Base-by-base conservation (phyloP, 306 rosid genomes). In the Benincasa hispida region DNA sequence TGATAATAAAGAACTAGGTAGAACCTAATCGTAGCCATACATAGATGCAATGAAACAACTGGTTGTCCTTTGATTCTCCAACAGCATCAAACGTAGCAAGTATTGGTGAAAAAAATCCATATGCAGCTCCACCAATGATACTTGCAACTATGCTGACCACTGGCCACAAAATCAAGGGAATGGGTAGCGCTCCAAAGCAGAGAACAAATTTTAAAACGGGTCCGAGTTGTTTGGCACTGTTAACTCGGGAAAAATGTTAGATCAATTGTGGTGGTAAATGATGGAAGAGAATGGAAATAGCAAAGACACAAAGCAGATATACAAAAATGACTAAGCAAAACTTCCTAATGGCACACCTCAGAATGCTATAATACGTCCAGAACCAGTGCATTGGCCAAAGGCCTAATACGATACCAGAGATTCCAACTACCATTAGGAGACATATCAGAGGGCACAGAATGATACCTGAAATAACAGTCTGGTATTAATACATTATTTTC, bases 1-100 rank as follows among this genome's bases (percentile, higher is more conserved):
- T 75, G 57, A 77, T 4, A 68, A 75, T 48, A 27, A 75, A 56
- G 62, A 69, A 63, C 74, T 18, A 76, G 62, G 57, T 55, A 66
- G 24, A 41, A 39, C 42, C 24, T 41, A 63, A 75, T 75, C 21
- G 18, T 78, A 74, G 81, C 86, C 96, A 82, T 92, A 95, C 99
- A 48, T 77, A 82, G 50, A 95, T 86, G 84, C 97, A 88, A 83
- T 86, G 96, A 84, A 60, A 80, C 61, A 92, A 55, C 53, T 81
- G 73, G 72, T 85, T 51, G 8, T 90, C 84, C 89, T 80, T 95
- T 82, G 92, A 97, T 84, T 85, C 99, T 81, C 91, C 93, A 69
- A 92, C 89, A 59, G 96, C 98, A 75, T 88, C 81, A 85, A 95
- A 90, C 62, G 99, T 95, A 72, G 88, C 90, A 78, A 88, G 79